phyloP scores from a whole-genome alignment of 1,284 basidiomycete genomes.

The Ustilago xerochloae region DNA sequence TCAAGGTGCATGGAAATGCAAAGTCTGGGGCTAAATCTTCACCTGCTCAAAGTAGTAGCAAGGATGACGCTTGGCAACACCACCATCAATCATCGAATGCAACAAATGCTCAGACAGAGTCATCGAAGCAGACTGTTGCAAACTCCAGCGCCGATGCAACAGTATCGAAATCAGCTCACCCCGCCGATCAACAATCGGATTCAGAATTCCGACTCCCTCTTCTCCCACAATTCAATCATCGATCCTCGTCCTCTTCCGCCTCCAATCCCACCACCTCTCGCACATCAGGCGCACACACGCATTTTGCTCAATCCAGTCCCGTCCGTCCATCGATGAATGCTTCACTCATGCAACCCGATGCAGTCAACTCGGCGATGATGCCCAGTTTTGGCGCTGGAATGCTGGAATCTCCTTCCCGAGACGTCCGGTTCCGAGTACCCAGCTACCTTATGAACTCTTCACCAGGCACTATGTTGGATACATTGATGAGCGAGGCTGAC shows the following conservation, averaged over 20 bases:
- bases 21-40: conserved; percentile 14
- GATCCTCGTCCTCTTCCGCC: conserved; percentile 12
- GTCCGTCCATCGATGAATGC: conserved; percentile 43
- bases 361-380: conserved; percentile 11
- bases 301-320: conserved; percentile 53
- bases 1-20: conserved; percentile 28
- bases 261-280: conserved; percentile 21
- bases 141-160: conserved; percentile 1
- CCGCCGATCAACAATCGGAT: background rate
- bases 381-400: conserved; percentile 13
- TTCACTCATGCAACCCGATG: conserved; percentile 32
- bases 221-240: conserved; percentile 11
- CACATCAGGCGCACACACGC: too few species aligned
- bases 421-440: conserved; percentile 53
- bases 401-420: conserved; percentile 42
- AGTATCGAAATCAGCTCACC: background rate
- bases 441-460: conserved; percentile 61
- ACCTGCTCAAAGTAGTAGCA: conserved; percentile 13
- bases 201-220: conserved; percentile 13
- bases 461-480: conserved; percentile 61
- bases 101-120: background rate
- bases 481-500: conserved; percentile 60
- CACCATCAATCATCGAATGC: background rate
- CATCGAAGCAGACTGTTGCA: background rate
- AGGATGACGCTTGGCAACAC: conserved; percentile 3